Evolutionary conservation across 1,139 yeast genomes (phyloP).

Genomic region (Meyerozyma smithsonii): DNA sequence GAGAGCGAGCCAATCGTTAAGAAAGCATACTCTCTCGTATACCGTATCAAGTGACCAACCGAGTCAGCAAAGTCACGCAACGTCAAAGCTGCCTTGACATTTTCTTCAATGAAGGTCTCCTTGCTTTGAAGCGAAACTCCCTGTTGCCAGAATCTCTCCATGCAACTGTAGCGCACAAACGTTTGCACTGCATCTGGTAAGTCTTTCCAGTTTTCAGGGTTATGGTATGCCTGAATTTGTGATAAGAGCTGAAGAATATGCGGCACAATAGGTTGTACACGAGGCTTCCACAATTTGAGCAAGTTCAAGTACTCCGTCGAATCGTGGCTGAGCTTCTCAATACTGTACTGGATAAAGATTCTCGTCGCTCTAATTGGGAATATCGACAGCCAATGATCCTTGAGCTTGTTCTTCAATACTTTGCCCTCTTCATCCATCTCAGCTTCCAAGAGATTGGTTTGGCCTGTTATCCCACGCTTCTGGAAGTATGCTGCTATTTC

Average conservation of each 20-base stretch:
- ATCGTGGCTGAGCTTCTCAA: conserved; percentile 79
- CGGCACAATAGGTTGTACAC: conserved; percentile 88
- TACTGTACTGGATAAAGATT: conserved; percentile 89
- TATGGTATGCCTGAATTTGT: conserved; percentile 91
- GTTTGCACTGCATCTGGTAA: conserved; percentile 87
- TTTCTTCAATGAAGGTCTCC: conserved; percentile 92
- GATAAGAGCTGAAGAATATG: conserved; percentile 81
- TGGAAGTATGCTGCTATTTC: conserved; percentile 88
- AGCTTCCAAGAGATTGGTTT: conserved; percentile 69
- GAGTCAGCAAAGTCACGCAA: conserved; percentile 95
- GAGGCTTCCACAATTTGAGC: conserved; percentile 82
- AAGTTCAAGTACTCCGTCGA: conserved; percentile 72
- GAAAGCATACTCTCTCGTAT: conserved; percentile 94
- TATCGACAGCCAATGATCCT: conserved; percentile 88
- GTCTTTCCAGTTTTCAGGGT: conserved; percentile 85
- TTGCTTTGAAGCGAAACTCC: conserved; percentile 93
- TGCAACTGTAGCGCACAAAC: conserved; percentile 81
- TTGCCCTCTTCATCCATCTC: conserved; percentile 92
- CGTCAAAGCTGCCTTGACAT: conserved; percentile 89
- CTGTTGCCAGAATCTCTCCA: conserved; percentile 97
- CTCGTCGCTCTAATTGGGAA: conserved; percentile 96
- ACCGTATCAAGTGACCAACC: conserved; percentile 93
- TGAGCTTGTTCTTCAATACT: conserved; percentile 65
- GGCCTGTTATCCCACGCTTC: conserved; percentile 72
- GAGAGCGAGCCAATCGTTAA: conserved; percentile 86